Evolutionary conservation across 164 flowering plant species (phyloP).

Genomic region (Tinospora cordifolia): DNA sequence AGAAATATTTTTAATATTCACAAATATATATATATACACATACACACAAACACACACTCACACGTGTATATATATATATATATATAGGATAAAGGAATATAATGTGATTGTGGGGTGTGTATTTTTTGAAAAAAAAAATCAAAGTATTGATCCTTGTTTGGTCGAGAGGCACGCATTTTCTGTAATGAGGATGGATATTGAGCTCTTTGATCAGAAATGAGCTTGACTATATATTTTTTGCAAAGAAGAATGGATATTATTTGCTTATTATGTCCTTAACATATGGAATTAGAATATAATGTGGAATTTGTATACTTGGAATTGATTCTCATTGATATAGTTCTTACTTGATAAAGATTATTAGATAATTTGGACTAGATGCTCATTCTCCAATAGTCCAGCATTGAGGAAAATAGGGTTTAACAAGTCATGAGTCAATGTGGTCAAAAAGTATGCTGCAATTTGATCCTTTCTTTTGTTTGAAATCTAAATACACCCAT

Average conservation of each 20-base stretch:
- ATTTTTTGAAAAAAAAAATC: background rate
- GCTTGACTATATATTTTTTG: background rate
- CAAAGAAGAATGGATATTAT: background rate
- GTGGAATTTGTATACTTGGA: background rate
- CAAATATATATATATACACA: too few species aligned
- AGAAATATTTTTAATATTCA: too few species aligned
- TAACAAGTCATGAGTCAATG: background rate
- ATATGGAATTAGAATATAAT: background rate
- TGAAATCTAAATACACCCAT: background rate
- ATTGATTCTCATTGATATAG: too few species aligned
- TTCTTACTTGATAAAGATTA: background rate
- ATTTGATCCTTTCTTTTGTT: background rate
- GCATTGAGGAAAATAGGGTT: background rate
- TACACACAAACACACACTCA: too few species aligned
- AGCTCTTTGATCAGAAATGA: background rate
- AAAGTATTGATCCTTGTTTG: background rate
- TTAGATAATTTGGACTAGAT: background rate
- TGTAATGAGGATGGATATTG: background rate
- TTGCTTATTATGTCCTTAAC: background rate
- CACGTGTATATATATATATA: too few species aligned
- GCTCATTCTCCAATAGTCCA: too few species aligned
- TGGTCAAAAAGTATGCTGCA: background rate
- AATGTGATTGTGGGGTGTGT: background rate
- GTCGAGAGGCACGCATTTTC: background rate
- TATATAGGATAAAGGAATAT: too few species aligned